phyloP scores from a whole-genome alignment of 225 moss, liverwort and hornwort species.

The Marchantia polymorpha region DNA sequence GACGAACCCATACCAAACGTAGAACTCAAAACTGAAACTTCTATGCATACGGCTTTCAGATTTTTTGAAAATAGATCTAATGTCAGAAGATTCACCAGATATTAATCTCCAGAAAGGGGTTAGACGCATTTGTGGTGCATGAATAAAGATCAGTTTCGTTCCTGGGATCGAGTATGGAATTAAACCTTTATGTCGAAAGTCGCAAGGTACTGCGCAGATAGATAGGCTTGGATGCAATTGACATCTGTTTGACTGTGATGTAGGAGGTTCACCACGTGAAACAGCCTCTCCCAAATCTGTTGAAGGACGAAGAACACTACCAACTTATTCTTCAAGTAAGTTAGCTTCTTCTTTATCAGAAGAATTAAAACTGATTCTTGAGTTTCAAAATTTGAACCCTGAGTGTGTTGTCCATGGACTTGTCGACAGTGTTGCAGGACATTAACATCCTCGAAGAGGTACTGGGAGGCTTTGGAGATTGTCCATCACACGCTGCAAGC shows the following conservation, averaged over 20 bases:
- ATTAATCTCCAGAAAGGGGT: neutral
- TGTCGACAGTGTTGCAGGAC: constrained; percentile 67
- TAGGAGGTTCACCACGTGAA: constrained; percentile 40
- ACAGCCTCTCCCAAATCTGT: constrained; percentile 67
- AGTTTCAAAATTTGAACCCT: neutral
- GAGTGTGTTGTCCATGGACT: neutral
- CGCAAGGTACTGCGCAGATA: neutral
- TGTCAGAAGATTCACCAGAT: neutral
- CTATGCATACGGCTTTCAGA: neutral
- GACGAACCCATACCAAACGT: constrained; percentile 50
- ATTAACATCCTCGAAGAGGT: constrained; percentile 63
- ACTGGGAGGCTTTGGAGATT: constrained; percentile 90
- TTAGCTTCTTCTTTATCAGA: neutral
- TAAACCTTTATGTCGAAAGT: neutral
- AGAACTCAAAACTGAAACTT: constrained; percentile 2
- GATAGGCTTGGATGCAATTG: neutral
- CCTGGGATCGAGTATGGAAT: neutral
- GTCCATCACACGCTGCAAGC: constrained; percentile 75
- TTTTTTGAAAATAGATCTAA: neutral
- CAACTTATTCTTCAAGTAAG: constrained; percentile 70
- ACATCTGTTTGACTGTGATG: constrained; percentile 2
- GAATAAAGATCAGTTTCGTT: too few species aligned
- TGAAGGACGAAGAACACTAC: constrained; percentile 96
- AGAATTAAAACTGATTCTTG: neutral
- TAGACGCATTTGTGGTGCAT: too few species aligned